Base-by-base conservation (phyloP, 805 yeast genomes). In the Candida hispaniensis region DNA sequence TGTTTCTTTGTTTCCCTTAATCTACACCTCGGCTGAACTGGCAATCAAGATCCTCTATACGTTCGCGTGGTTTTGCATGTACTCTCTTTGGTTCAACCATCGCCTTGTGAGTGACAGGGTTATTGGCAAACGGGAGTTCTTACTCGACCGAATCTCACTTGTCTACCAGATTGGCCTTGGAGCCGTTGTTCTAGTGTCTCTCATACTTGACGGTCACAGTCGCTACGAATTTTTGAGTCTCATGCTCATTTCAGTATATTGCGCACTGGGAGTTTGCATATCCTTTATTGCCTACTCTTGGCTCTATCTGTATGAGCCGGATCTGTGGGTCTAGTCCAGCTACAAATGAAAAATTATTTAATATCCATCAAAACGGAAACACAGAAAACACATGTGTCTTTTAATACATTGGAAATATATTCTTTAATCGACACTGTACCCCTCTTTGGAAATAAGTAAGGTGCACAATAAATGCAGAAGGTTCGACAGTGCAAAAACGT, bases 221-320 rank as follows among this genome's bases (percentile, higher is more conserved):
- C 69, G 63, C 46, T 67, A 72, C 40, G 81, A 82, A 55, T 88
- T 85, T 50, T 57, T 81, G 40, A 73, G 81, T 29, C 63, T 88
- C 44, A 82, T 91, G 83, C 59, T 74, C 7, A 70, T 82, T 39
- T 81, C 94, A 44, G 76, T 82, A 5, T 88, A 88, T 57, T 82
- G 96, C 55, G 72, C 82, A 0, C 41, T 81, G 11, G 99, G 98
- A 3, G 73, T 91, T 5, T 63, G 86, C 6, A 66, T 81, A 27
- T 73, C 93, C 32, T 91, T 94, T 93, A 69, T 78, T 44, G 91
- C 93, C 6, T 69, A 85, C 45, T 74, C 80, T 41, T 86, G 94
- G 94, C 59, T 80, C 36, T 86, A 81, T 51, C 81, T 83, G 54
- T 73, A 81, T 38, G 86, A 79, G 51, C 94, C 83, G 16, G 48